Percentiles rank a stretch among this genome's conserved stretches.
Evolutionary conservation across 257 asterid genomes (phyloP).

Genomic region (Voacanga thouarsii): DNA sequence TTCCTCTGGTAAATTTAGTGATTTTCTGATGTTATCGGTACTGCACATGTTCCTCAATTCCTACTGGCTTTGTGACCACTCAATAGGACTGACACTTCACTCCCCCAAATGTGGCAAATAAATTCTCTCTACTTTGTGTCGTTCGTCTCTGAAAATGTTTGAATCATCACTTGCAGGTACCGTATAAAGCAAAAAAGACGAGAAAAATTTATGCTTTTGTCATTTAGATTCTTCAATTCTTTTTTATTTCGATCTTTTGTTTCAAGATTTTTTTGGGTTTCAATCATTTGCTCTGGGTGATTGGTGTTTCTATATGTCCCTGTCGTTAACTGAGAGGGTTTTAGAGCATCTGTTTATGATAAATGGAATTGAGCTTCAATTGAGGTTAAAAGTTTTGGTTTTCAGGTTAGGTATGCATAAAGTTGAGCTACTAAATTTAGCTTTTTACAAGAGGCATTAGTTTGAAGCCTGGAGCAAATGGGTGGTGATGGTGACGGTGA

Average conservation of each 20-base stretch:
- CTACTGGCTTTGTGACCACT: neutral
- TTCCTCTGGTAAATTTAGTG: conserved; percentile 55
- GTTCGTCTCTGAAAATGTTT: conserved; percentile 10
- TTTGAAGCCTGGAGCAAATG: conserved; percentile 33
- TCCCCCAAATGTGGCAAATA: conserved; percentile 33
- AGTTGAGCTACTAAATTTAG: neutral
- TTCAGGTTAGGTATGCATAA: neutral
- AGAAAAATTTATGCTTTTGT: neutral
- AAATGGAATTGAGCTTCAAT: neutral
- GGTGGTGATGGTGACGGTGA: conserved; percentile 59
- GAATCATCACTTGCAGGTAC: conserved; percentile 19
- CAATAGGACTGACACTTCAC: neutral
- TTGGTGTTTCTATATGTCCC: neutral
- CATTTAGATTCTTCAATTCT: neutral
- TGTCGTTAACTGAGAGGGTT: neutral
- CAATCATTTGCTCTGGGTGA: neutral
- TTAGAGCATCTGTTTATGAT: neutral
- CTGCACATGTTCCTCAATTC: neutral
- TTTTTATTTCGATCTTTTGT: neutral
- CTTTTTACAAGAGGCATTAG: neutral
- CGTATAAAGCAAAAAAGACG: neutral
- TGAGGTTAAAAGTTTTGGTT: neutral
- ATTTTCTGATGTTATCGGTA: neutral
- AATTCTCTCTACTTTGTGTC: conserved; percentile 27
- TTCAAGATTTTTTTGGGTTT: neutral